These are phyloP conservation scores for Fusarium sp. DNA, from an alignment of 2,329 filamentous ascomycete genomes.

Conservation along the genomic window DNA sequence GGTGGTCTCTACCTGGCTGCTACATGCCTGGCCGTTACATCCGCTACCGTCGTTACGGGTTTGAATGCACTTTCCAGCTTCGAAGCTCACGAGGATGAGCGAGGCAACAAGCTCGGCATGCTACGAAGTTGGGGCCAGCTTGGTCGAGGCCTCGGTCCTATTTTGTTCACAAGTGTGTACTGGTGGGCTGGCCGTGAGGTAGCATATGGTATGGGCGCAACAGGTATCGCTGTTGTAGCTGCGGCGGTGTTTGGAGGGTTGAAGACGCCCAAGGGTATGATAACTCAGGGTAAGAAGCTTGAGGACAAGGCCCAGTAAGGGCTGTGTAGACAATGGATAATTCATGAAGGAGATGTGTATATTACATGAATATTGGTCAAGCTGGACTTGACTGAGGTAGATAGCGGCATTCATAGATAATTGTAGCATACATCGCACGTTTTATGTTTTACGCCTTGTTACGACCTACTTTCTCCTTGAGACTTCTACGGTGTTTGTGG, in stretches of 20 bases:
- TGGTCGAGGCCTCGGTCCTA: conserved; percentile 84
- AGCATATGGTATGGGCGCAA: conserved; percentile 83
- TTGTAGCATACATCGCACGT: not conserved
- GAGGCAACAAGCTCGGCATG: conserved; percentile 86
- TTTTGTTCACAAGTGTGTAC: conserved; percentile 94
- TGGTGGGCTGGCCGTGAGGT: conserved; percentile 96
- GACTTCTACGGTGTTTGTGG: not conserved
- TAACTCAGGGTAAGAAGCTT: conserved; percentile 29
- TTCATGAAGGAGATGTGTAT: not conserved
- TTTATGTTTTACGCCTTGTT: not conserved
- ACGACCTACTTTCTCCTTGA: not conserved
- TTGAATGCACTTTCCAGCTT: conserved; percentile 92
- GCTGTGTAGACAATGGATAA: not conserved
- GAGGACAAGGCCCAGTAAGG: conserved; percentile 29
- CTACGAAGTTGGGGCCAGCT: conserved; percentile 86
- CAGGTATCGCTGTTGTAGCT: conserved; percentile 80
- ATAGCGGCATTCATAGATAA: not conserved
- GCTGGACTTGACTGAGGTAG: conserved; percentile 27
- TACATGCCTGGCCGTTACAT: conserved; percentile 85
- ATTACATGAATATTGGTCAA: conserved; percentile 4
- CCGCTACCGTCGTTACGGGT: conserved; percentile 92
- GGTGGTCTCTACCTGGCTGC: conserved; percentile 81
- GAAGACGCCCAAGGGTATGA: conserved; percentile 64
- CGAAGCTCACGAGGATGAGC: conserved; percentile 80
- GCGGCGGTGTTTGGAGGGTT: conserved; percentile 76